Conservation (phyloP, 768 basidiomycete species). For the Auricularia sp. region DNA sequence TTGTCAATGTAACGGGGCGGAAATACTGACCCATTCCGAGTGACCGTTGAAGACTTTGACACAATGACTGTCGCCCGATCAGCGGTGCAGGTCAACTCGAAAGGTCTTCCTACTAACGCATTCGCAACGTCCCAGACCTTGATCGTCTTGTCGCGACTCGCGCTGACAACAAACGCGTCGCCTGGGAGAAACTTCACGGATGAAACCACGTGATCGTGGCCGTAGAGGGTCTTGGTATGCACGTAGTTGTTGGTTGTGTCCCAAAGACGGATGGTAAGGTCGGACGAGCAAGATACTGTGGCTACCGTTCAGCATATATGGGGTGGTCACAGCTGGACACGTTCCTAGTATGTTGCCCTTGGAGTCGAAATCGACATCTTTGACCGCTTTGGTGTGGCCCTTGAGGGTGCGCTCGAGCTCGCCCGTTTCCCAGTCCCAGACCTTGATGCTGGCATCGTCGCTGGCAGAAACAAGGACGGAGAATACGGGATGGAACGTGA, state of each 20-base stretch:
- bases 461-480: constrained; percentile 76
- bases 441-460: constrained; percentile 83
- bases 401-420: constrained; percentile 88
- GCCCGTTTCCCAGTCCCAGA: constrained; percentile 96
- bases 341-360: constrained; percentile 76
- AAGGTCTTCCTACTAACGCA: constrained; percentile 42
- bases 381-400: constrained; percentile 82
- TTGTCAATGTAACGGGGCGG: constrained; percentile 18
- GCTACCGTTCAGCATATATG: background rate
- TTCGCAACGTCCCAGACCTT: constrained; percentile 79
- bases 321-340: constrained; percentile 6
- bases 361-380: constrained; percentile 81
- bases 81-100: background rate
- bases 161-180: constrained; percentile 74
- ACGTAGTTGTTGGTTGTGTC: constrained; percentile 85
- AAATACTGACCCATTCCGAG: constrained; percentile 75
- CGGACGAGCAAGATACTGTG: constrained; percentile 66
- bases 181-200: constrained; percentile 77
- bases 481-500: constrained; percentile 83
- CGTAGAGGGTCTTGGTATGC: constrained; percentile 76
- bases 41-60: constrained; percentile 69
- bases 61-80: constrained; percentile 45
- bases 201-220: constrained; percentile 88
- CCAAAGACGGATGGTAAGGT: constrained; percentile 90
- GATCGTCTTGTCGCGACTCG: constrained; percentile 81